Base-by-base conservation (phyloP, 2,329 filamentous ascomycete genomes). In the Ophiostoma ips region DNA sequence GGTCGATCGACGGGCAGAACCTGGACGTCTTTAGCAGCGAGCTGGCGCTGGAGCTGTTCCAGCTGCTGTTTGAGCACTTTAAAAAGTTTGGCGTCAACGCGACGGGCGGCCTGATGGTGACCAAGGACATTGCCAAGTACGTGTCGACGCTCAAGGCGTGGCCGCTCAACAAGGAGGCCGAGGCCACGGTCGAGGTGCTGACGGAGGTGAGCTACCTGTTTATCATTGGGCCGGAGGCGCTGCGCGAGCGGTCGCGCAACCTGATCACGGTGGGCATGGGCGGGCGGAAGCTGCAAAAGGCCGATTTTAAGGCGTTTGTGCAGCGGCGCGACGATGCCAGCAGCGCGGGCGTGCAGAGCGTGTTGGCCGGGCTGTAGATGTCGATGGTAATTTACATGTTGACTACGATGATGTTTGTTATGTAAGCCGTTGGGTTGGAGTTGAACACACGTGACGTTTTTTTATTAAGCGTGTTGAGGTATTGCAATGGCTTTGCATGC, bases 121-220 rank as follows among this genome's bases (percentile, higher is more conserved):
- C 84, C 34, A 94, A 96, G 68, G 92, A 98, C 63, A 89, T 96
- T 64, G 87, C 87, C 34, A 88, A 87, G 62, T 98, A 98, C 64
- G 84, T 86, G 9, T 83, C 89, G 53, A 79, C 94, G 11, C 73
- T 98, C 56, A 81, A 86, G 55, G 81, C 81, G 33, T 96, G 88
- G 87, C 77, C 84, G 28, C 71, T 89, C 37, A 73, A 76, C 49
- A 81, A 81, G 58, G 79, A 84, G 37, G 78, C 81, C 46, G 75
- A 77, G 57, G 73, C 74, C 21, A 77, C 79, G 49, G 77, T 95
- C 56, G 90, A 98, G 68, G 77, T 95, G 43, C 68, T 98, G 53
- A 83, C 87, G 24, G 92, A 98, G 70, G 87, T 98, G 52, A 90
- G 89, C 11, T 95, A 89, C 61, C 68, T 98, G 49, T 98, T 98